Conservation (phyloP, 2,329 filamentous ascomycete species). For the Beauveria asiatica region DNA sequence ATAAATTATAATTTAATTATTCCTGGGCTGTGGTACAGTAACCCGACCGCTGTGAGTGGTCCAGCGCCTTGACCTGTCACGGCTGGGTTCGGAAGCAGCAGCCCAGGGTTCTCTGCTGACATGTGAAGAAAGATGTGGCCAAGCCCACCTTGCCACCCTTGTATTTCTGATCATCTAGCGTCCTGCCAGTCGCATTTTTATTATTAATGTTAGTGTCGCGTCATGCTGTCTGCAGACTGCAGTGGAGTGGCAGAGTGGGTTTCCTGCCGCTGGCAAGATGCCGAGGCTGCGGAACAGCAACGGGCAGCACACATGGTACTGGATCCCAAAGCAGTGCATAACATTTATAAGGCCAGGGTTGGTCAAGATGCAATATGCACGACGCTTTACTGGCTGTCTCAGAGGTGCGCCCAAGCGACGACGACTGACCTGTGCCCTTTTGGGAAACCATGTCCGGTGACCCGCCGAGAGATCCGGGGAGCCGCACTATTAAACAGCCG, state of each 20-base stretch:
- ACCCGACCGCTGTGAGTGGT: conserved; percentile 3
- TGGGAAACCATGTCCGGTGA: conserved; percentile 2
- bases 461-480: not conserved
- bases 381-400: not conserved
- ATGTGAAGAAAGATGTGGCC: not conserved
- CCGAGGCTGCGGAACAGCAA: not conserved
- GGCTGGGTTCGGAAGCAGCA: not conserved
- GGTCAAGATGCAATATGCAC: not conserved
- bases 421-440: not conserved
- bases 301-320: not conserved
- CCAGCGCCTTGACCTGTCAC: not conserved
- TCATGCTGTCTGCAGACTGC: not conserved
- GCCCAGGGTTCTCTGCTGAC: not conserved
- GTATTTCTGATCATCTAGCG: too few relatives aligned
- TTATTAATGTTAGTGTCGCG: not conserved
- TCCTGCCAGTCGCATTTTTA: too few relatives aligned
- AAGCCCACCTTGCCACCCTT: not conserved
- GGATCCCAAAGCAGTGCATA: not conserved
- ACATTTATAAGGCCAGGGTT: not conserved
- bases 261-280: not conserved
- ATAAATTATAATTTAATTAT: too few relatives aligned
- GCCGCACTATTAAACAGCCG: not conserved
- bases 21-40: not conserved
- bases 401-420: not conserved
- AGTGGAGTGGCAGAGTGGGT: too few relatives aligned